Evolutionary conservation across 208 protist genomes (phyloP), one percentile per base, ranked within the genome.

Genomic region (Trypanosoma grayi): DNA sequence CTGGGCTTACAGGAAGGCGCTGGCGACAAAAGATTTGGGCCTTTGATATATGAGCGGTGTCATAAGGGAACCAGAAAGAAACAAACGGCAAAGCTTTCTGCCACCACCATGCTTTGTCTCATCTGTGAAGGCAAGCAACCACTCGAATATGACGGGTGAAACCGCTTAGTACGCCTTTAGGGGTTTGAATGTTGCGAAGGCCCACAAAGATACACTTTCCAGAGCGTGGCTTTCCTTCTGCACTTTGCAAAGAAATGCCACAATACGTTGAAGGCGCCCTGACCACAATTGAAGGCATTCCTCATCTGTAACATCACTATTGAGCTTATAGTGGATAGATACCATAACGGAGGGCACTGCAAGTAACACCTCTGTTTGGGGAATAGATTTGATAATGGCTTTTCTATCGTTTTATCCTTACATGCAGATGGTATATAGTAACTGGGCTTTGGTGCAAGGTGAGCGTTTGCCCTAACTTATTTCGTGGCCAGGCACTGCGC

Each of bases 1-100:
- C 70, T 86, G 82, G 78, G 75, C 73, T 10, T 68, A 85, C 36
- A 77, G 72, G 18, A 71, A 77, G 53, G 64, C 69, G 2, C 48
- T 85, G 27, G 75, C 79, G n/a, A n/a, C n/a, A n/a, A n/a, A n/a
- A n/a, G n/a, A n/a, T n/a, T n/a, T n/a, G n/a, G n/a, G n/a, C n/a
- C n/a, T n/a, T n/a, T n/a, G n/a, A n/a, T n/a, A n/a, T n/a, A n/a
- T n/a, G n/a, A n/a, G n/a, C n/a, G n/a, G n/a, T n/a, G n/a, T n/a
- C n/a, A n/a, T n/a, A n/a, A n/a, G n/a, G n/a, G n/a, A n/a, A n/a
- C n/a, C n/a, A n/a, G n/a, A n/a, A n/a, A n/a, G n/a, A n/a, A n/a
- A n/a, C n/a, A n/a, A n/a, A n/a, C n/a, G n/a, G n/a, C n/a, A n/a
- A n/a, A n/a, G n/a, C n/a, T n/a, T n/a, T n/a, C n/a, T n/a, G n/a